Percentiles rank a stretch among this genome's conserved stretches.
phyloP scores from a whole-genome alignment of 176 grass and related monocot genomes.

The Raddia guianensis region DNA sequence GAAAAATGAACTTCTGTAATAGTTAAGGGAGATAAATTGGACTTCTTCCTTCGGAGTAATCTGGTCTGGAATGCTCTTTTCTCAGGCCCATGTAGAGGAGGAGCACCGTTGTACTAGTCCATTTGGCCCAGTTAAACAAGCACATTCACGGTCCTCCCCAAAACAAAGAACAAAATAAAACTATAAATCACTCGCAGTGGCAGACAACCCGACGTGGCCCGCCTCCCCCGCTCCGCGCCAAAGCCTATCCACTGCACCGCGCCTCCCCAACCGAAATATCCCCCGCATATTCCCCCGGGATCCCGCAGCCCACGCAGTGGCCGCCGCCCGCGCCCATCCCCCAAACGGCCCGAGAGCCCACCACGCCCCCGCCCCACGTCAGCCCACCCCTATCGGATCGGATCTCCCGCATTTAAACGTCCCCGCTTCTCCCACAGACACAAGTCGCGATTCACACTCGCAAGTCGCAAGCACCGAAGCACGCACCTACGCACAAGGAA shows the following conservation, averaged over 20 bases:
- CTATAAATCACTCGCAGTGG: too few species aligned
- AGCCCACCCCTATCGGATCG: background rate
- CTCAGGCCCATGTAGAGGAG: too few species aligned
- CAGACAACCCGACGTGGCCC: conserved; percentile 15
- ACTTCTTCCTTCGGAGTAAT: too few species aligned
- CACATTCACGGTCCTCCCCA: too few species aligned
- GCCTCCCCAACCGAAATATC: conserved; percentile 36
- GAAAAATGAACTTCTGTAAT: too few species aligned
- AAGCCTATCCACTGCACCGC: background rate
- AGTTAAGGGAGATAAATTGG: too few species aligned
- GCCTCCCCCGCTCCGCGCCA: conserved; percentile 16
- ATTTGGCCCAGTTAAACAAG: too few species aligned
- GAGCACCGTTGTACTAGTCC: too few species aligned
- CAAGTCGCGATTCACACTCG: background rate
- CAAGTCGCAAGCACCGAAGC: background rate
- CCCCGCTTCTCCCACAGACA: background rate
- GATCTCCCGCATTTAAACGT: conserved; percentile 41
- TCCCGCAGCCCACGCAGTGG: conserved; percentile 13
- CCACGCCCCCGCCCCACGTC: conserved; percentile 20
- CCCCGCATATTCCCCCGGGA: conserved; percentile 56
- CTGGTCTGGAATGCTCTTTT: too few species aligned
- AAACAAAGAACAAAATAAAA: too few species aligned
- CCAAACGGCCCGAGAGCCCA: conserved; percentile 16
- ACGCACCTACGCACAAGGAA: too few species aligned
- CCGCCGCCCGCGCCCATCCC: conserved; percentile 41